A percentile compares a stretch with the other conserved stretches of the same genome.
Evolutionary conservation across 768 basidiomycete genomes (phyloP).

Genomic region (Gautieria morchelliformis): DNA sequence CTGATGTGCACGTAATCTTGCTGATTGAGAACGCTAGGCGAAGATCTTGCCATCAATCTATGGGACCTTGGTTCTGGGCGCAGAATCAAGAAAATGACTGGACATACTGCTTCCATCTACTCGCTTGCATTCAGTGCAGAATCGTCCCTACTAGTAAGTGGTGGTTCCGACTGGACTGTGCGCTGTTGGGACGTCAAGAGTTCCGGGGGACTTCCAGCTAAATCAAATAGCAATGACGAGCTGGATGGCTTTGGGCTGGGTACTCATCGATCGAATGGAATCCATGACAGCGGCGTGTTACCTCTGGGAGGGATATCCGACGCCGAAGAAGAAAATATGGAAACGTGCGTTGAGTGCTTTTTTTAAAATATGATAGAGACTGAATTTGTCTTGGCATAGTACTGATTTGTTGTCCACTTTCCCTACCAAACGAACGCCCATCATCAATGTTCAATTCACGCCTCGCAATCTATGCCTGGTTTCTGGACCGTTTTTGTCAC

Average conservation of each 20-base stretch:
- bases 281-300: conserved; percentile 38
- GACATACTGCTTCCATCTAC: conserved; percentile 83
- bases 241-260: conserved; percentile 15
- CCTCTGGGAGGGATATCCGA: conserved; percentile 24
- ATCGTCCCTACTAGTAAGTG: conserved; percentile 83
- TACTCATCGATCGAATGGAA: conserved; percentile 1
- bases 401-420: conserved; percentile 83
- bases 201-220: conserved; percentile 52
- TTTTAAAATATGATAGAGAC: neutral
- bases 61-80: conserved; percentile 97
- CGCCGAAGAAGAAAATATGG: conserved; percentile 48
- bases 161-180: conserved; percentile 91
- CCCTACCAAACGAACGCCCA: conserved; percentile 92
- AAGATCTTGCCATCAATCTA: conserved; percentile 87
- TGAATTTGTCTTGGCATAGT: conserved; percentile 30
- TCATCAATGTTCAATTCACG: conserved; percentile 89
- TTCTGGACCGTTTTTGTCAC: conserved; percentile 62
- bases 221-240: conserved; percentile 28
- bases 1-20: neutral
- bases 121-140: conserved; percentile 89
- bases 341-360: conserved; percentile 51
- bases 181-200: conserved; percentile 96
- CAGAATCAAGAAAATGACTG: conserved; percentile 92
- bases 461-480: conserved; percentile 89
- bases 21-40: conserved; percentile 35